Conservation (phyloP, 1,284 basidiomycete species). For the Puccinia triticina region DNA sequence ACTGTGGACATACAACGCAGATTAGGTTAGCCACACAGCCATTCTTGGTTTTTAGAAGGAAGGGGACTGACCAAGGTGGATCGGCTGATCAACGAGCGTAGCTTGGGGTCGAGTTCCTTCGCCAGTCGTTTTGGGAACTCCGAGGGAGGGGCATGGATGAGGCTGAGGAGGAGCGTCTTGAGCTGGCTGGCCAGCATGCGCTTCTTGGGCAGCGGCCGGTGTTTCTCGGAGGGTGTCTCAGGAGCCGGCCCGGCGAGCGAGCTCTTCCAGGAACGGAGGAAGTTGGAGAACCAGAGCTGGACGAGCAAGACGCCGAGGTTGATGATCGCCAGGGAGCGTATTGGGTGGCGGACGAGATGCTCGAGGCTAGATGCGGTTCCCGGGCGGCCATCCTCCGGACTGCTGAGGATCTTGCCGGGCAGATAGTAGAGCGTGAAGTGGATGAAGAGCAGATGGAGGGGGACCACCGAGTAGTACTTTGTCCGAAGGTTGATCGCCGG, state of each 20-base stretch:
- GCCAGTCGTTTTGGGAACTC: neutral
- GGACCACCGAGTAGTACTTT: constrained; percentile 37
- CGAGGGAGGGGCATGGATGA: neutral
- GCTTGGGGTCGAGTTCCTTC: neutral
- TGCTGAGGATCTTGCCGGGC: constrained; percentile 2
- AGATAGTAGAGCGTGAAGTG: constrained; percentile 24
- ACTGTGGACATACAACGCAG: constrained; percentile 60
- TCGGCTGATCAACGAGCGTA: neutral
- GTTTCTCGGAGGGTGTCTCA: neutral
- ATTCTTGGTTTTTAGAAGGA: neutral
- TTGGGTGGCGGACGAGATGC: neutral
- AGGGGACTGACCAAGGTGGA: neutral
- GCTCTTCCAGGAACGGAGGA: constrained; percentile 13
- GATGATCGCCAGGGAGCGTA: neutral
- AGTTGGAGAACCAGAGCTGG: constrained; percentile 45
- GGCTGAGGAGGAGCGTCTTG: neutral
- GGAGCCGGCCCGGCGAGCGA: neutral
- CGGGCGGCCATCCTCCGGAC: neutral
- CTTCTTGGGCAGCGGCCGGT: neutral
- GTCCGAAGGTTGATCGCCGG: neutral
- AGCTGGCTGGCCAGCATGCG: neutral
- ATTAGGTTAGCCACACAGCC: too few species aligned
- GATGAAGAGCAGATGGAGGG: constrained; percentile 20
- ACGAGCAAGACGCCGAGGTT: constrained; percentile 31
- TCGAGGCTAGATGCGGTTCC: neutral